Percentiles rank a stretch among this genome's conserved stretches.
Conservation (phyloP, 2,329 filamentous ascomycete species). For the Alternaria panax region DNA sequence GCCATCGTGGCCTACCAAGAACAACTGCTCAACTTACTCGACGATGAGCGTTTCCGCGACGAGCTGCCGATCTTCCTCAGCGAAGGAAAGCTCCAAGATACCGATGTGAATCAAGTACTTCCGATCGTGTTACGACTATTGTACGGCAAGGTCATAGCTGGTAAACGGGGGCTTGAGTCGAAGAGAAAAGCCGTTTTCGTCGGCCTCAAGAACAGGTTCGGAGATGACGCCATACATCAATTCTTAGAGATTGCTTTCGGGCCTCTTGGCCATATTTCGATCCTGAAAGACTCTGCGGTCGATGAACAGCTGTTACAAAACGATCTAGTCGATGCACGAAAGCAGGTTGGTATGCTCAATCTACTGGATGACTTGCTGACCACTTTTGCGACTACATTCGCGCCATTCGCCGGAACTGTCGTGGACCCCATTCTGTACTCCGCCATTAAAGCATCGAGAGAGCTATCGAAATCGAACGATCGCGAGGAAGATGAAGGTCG, state of each 20-base stretch:
- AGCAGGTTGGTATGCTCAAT: conserved; percentile 89
- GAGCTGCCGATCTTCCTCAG: conserved; percentile 87
- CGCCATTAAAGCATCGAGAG: conserved; percentile 70
- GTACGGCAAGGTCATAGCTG: conserved; percentile 88
- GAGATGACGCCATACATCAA: conserved; percentile 73
- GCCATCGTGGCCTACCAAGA: conserved; percentile 81
- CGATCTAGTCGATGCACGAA: conserved; percentile 71
- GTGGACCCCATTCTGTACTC: conserved; percentile 84
- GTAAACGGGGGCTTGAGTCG: conserved; percentile 80
- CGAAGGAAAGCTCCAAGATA: conserved; percentile 71
- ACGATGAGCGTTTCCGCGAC: conserved; percentile 90
- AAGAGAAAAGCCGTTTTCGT: conserved; percentile 77
- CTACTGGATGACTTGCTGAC: conserved; percentile 89
- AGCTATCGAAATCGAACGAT: conserved; percentile 35
- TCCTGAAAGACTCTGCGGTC: conserved; percentile 62
- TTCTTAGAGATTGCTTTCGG: conserved; percentile 87
- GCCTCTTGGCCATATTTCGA: conserved; percentile 66
- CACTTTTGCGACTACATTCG: conserved; percentile 78
- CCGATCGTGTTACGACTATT: conserved; percentile 86
- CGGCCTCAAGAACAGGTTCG: conserved; percentile 75
- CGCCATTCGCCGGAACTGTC: conserved; percentile 71
- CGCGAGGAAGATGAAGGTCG: conserved; percentile 35
- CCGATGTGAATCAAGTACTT: conserved; percentile 77
- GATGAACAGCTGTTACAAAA: conserved; percentile 53
- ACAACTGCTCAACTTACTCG: conserved; percentile 83